These are phyloP conservation scores for Stemphylium lycopersici DNA, from an alignment of 2,329 filamentous ascomycete species.

Conservation along the genomic window DNA sequence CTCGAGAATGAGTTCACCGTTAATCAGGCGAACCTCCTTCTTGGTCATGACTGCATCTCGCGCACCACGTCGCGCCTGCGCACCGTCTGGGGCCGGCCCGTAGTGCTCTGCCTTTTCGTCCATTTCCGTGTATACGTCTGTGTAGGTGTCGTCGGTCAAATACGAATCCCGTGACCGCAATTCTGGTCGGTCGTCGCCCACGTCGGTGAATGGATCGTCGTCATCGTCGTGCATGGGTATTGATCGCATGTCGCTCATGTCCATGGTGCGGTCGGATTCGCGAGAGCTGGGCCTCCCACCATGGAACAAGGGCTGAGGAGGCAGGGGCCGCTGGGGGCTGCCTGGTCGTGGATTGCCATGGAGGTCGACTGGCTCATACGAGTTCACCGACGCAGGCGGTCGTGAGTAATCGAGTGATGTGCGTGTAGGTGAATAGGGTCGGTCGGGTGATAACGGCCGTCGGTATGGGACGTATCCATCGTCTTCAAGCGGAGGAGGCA, in stretches of 20 bases:
- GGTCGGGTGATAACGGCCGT: slow-evolving; percentile 57
- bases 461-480: slow-evolving; percentile 65
- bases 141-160: slow-evolving; percentile 65
- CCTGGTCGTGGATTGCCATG: slow-evolving; percentile 89
- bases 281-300: slow-evolving; percentile 54
- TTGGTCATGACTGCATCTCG: slow-evolving; percentile 85
- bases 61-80: slow-evolving; percentile 86
- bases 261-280: slow-evolving; percentile 54
- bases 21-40: slow-evolving; percentile 95
- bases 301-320: slow-evolving; percentile 85
- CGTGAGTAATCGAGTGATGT: slow-evolving; percentile 68
- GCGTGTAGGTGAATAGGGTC: slow-evolving; percentile 61
- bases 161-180: slow-evolving; percentile 69
- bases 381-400: slow-evolving; percentile 71
- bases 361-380: slow-evolving; percentile 85
- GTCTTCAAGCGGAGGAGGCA: slow-evolving; percentile 65
- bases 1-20: slow-evolving; percentile 95
- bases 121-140: slow-evolving; percentile 54
- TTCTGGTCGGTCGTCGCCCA: slow-evolving; percentile 62
- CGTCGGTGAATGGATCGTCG: slow-evolving; percentile 78
- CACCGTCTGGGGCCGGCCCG: slow-evolving; percentile 83
- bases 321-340: slow-evolving; percentile 83
- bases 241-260: slow-evolving; percentile 73
- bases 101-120: slow-evolving; percentile 76
- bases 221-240: slow-evolving; percentile 69